Conservation (phyloP, 805 yeast species). For the Yarrowia alimentaria region DNA sequence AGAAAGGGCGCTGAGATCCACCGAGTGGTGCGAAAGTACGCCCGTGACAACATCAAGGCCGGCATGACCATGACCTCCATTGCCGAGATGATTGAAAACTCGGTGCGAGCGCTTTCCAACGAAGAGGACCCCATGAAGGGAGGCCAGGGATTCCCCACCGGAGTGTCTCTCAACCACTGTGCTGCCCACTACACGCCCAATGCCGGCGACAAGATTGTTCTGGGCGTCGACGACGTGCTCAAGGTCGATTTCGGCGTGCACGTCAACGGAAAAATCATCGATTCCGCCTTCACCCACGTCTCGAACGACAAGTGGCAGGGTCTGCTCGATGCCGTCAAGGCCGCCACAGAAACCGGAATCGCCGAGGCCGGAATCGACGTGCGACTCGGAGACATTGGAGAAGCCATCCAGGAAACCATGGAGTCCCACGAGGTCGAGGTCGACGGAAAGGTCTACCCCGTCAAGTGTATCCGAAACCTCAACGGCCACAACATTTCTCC, state of each 20-base stretch:
- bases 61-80: conserved; percentile 91
- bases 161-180: conserved; percentile 84
- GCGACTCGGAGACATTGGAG: conserved; percentile 91
- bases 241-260: conserved; percentile 97
- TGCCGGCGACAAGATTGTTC: conserved; percentile 81
- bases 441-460: conserved; percentile 78
- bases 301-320: conserved; percentile 81
- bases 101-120: conserved; percentile 71
- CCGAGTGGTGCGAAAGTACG: conserved; percentile 80
- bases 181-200: conserved; percentile 99
- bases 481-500: conserved; percentile 92
- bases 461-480: conserved; percentile 86
- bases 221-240: conserved; percentile 87
- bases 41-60: conserved; percentile 71
- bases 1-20: conserved; percentile 97
- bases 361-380: conserved; percentile 95
- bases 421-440: conserved; percentile 92
- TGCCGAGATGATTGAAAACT: conserved; percentile 84
- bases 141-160: conserved; percentile 99
- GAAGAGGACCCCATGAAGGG: conserved; percentile 57
- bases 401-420: conserved; percentile 94
- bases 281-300: conserved; percentile 90
- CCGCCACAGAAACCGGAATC: conserved; percentile 91
- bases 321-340: conserved; percentile 79
- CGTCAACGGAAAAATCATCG: conserved; percentile 89